Base-by-base conservation (phyloP, 495 filamentous ascomycete species). In the Achaetomiella virescens region DNA sequence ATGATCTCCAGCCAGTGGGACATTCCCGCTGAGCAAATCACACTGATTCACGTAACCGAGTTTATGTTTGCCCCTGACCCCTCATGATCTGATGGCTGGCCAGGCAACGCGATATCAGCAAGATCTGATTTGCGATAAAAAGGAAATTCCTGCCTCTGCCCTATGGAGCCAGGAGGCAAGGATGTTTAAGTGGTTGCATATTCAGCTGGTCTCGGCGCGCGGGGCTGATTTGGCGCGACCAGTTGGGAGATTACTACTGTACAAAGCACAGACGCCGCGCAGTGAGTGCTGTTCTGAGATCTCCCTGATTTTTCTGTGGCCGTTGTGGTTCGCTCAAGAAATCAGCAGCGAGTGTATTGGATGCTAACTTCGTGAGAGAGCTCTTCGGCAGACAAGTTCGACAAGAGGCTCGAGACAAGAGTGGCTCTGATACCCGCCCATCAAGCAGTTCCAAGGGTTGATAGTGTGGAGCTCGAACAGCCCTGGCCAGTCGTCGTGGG, bases 171-270 rank as follows among this genome's bases (percentile, higher is more conserved):
- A 37, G 8, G n/a, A 42, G 35, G 44, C 62, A 60, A 43, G 62
- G 62, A 58, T 59, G 52, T 52, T 64, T 54, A 60, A 65, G 62
- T 62, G 62, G 53, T 62, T 65, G 62, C 62, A 65, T 48, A 27
- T 55, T 57, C 55, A 57, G 62, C 54, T 58, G n/a, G 22, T 1
- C 44, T 36, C 43, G 44, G n/a, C 35, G 9, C 11, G 33, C 17
- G 43, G 18, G 41, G 41, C 41, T 10, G n/a, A 24, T n/a, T 17
- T 6, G 38, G 47, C 40, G 55, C 48, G 25, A 48, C 48, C 41
- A 52, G 27, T 24, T 44, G n/a, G n/a, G n/a, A n/a, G n/a, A n/a
- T n/a, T n/a, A n/a, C n/a, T n/a, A n/a, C n/a, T n/a, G n/a, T n/a
- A n/a, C n/a, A n/a, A n/a, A n/a, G n/a, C n/a, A n/a, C n/a, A n/a